Evolutionary conservation across 2,329 filamentous ascomycete species (phyloP).

Genomic region (Microsporum canis): DNA sequence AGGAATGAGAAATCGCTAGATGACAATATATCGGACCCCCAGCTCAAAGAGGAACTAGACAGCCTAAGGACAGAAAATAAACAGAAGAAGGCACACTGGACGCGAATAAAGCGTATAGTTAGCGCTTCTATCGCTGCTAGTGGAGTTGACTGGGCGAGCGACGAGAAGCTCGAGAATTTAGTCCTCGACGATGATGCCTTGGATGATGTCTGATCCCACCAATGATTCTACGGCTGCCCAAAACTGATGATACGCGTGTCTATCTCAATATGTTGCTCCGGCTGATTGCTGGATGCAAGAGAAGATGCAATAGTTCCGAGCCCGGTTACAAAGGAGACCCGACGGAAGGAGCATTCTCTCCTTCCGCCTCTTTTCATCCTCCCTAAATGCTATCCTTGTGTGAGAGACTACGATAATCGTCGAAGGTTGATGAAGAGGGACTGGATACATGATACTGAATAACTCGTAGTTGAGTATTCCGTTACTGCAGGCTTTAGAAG

Average conservation of each 20-base stretch:
- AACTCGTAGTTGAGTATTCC: too few relatives aligned
- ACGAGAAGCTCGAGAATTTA: slow-evolving; percentile 55
- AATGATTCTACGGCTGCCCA: neutral
- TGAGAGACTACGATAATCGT: too few relatives aligned
- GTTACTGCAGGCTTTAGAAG: too few relatives aligned
- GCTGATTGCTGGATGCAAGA: too few relatives aligned
- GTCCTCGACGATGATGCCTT: slow-evolving; percentile 50
- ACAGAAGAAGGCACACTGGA: slow-evolving; percentile 55
- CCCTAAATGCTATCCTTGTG: too few relatives aligned
- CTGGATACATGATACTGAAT: too few relatives aligned
- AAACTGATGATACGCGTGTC: neutral
- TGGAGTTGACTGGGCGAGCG: slow-evolving; percentile 67
- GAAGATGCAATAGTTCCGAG: too few relatives aligned
- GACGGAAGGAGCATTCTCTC: too few relatives aligned
- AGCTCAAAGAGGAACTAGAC: slow-evolving; percentile 45
- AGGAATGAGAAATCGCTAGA: slow-evolving; percentile 43
- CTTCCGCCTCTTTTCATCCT: too few relatives aligned
- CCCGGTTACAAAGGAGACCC: too few relatives aligned
- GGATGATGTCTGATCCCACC: slow-evolving; percentile 6
- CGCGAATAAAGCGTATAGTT: slow-evolving; percentile 65
- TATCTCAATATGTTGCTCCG: neutral
- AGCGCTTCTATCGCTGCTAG: slow-evolving; percentile 70
- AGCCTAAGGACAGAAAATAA: slow-evolving; percentile 49
- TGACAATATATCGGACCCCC: slow-evolving; percentile 44
- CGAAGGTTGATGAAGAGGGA: too few relatives aligned